Evolutionary conservation across 352 stramenopile species (phyloP).

Genomic region (Phytophthora sp.): DNA sequence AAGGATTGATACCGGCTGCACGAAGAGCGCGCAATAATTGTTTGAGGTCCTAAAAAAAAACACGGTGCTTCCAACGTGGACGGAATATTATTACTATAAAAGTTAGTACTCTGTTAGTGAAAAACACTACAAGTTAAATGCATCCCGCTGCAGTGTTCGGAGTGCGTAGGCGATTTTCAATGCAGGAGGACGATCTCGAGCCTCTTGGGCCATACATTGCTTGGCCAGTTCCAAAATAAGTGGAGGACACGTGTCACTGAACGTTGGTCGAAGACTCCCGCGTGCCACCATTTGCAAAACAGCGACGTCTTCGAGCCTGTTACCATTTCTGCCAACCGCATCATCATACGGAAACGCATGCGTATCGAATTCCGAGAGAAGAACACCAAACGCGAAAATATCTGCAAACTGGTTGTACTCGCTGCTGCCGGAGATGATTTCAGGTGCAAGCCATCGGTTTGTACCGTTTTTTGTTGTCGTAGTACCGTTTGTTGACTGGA

Average conservation of each 20-base stretch:
- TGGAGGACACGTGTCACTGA: constrained; percentile 28
- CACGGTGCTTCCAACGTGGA: too few relatives aligned
- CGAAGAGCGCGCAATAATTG: too few relatives aligned
- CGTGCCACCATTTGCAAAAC: constrained; percentile 46
- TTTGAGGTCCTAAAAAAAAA: too few relatives aligned
- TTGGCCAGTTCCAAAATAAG: constrained; percentile 33
- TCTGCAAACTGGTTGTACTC: constrained; percentile 55
- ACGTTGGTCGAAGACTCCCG: constrained; percentile 29
- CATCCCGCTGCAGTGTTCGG: constrained; percentile 19
- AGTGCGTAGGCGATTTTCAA: constrained; percentile 26
- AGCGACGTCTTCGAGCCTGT: constrained; percentile 38
- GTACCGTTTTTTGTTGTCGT: constrained; percentile 51
- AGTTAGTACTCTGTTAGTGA: too few relatives aligned
- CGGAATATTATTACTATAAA: too few relatives aligned
- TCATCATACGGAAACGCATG: constrained; percentile 51
- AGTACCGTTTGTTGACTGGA: constrained; percentile 17
- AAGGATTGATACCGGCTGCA: too few relatives aligned
- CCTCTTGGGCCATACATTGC: constrained; percentile 36
- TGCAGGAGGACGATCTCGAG: constrained; percentile 21
- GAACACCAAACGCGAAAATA: constrained; percentile 62
- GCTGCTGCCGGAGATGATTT: constrained; percentile 57
- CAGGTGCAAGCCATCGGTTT: constrained; percentile 63
- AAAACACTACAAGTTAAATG: constrained; percentile 28
- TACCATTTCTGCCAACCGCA: constrained; percentile 2
- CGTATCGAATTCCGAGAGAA: constrained; percentile 69